These are phyloP conservation scores for Pyrus communis DNA, from an alignment of 306 rosid species.

Conservation along the genomic window DNA sequence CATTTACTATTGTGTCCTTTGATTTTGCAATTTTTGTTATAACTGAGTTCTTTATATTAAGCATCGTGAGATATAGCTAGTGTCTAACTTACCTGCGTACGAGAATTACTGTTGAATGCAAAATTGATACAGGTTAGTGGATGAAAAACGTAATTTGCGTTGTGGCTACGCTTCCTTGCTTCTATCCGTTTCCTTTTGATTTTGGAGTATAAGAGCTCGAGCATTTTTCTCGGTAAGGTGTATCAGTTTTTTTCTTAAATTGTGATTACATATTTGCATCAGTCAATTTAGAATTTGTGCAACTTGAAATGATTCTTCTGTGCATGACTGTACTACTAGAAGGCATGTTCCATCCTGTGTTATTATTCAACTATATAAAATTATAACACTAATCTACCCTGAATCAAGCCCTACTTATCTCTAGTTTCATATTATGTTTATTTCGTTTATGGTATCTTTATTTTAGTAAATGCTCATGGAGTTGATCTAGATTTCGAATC, in stretches of 20 bases:
- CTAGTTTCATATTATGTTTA: too few species aligned
- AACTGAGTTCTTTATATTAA: background rate
- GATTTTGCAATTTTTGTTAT: background rate
- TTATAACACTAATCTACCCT: background rate
- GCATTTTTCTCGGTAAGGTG: background rate
- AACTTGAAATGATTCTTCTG: too few species aligned
- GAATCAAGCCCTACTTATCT: too few species aligned
- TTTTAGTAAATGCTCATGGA: background rate
- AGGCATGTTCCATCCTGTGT: background rate
- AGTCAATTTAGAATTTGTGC: too few species aligned
- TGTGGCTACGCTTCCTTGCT: background rate
- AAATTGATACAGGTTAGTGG: background rate
- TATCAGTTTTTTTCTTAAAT: too few species aligned
- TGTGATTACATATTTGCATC: background rate
- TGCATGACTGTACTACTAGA: background rate
- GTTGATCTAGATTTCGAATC: background rate
- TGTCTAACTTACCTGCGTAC: background rate
- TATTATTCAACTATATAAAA: background rate
- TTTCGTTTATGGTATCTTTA: background rate
- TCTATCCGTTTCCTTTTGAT: too few species aligned
- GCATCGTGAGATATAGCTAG: background rate
- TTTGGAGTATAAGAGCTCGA: too few species aligned
- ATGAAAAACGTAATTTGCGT: background rate
- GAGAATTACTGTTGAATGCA: background rate
- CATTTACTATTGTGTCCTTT: background rate